Evolutionary conservation across 495 filamentous ascomycete genomes (phyloP).

Genomic region (Mytilinidion resinicola): DNA sequence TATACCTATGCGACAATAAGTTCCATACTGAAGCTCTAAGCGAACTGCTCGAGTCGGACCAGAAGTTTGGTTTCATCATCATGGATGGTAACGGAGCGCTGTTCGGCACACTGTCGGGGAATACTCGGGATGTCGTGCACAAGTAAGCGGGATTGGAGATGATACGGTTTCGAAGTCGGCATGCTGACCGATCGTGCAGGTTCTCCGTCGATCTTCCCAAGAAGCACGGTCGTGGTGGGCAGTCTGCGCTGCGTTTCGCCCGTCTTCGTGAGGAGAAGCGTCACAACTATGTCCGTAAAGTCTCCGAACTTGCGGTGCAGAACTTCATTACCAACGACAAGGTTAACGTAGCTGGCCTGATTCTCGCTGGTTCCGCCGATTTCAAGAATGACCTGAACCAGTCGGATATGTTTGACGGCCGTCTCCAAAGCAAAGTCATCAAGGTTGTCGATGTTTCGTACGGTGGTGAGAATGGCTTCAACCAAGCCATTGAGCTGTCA

Average conservation of each 20-base stretch:
- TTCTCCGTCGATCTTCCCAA: slow-evolving; percentile 95
- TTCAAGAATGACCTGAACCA: slow-evolving; percentile 99
- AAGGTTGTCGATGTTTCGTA: slow-evolving; percentile 99
- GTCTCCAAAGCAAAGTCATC: slow-evolving; percentile 89
- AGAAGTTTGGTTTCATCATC: slow-evolving; percentile 98
- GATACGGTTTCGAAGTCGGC: not conserved
- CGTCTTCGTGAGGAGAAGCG: slow-evolving; percentile 99
- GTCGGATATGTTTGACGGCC: slow-evolving; percentile 92
- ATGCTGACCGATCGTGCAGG: not conserved
- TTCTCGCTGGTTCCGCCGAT: slow-evolving; percentile 93
- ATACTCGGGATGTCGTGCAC: slow-evolving; percentile 93
- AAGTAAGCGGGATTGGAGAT: slow-evolving; percentile 42
- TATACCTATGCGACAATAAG: slow-evolving; percentile 99
- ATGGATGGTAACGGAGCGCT: slow-evolving; percentile 99
- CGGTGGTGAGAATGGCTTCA: slow-evolving; percentile 98
- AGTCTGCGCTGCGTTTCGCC: slow-evolving; percentile 97
- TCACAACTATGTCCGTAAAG: slow-evolving; percentile 99
- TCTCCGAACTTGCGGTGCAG: slow-evolving; percentile 93
- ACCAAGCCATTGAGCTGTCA: slow-evolving; percentile 94
- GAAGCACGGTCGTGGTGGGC: slow-evolving; percentile 99
- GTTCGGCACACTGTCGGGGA: slow-evolving; percentile 93
- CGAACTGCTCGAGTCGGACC: slow-evolving; percentile 93
- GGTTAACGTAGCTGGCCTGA: slow-evolving; percentile 90
- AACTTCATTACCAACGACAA: slow-evolving; percentile 98
- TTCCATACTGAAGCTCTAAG: slow-evolving; percentile 97